Conservation (phyloP, 257 asterid genomes). For the Salvia rosmarinus region DNA sequence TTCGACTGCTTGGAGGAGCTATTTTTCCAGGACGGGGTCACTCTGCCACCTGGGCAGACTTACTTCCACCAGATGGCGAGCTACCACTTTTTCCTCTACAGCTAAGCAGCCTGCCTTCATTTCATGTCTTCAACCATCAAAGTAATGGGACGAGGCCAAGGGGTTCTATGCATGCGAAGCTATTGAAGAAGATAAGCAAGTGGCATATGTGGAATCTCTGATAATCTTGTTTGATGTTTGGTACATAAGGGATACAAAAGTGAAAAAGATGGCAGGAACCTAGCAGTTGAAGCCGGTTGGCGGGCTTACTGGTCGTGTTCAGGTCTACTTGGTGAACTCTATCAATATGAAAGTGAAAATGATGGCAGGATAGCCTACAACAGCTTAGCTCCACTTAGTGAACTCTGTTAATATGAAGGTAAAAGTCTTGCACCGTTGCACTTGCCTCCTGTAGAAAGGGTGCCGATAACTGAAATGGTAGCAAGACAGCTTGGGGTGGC, state of each 20-base stretch:
- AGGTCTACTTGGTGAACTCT: not conserved
- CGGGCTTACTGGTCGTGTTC: not conserved
- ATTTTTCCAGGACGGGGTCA: slow-evolving; percentile 36
- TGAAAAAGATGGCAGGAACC: too few species aligned
- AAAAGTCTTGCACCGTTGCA: too few species aligned
- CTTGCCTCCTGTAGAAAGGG: not conserved
- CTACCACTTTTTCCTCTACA: slow-evolving; percentile 46
- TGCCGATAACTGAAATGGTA: not conserved
- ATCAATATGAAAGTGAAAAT: not conserved
- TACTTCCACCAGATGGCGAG: slow-evolving; percentile 37
- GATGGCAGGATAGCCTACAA: too few species aligned
- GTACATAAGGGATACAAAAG: too few species aligned
- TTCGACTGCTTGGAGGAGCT: slow-evolving; percentile 47
- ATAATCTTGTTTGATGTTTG: too few species aligned
- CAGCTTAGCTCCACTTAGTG: too few species aligned
- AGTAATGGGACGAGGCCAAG: not conserved
- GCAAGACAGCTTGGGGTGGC: not conserved
- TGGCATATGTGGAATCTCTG: not conserved
- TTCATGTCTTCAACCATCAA: not conserved
- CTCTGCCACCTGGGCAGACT: slow-evolving; percentile 33
- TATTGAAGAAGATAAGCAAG: not conserved
- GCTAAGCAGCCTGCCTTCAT: slow-evolving; percentile 36
- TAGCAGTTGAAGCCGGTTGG: too few species aligned
- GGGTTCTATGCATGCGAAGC: not conserved
- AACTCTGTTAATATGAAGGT: too few species aligned